These are phyloP conservation scores for Aureobasidium sp. DNA, from an alignment of 2,329 filamentous ascomycete genomes.

Conservation along the genomic window DNA sequence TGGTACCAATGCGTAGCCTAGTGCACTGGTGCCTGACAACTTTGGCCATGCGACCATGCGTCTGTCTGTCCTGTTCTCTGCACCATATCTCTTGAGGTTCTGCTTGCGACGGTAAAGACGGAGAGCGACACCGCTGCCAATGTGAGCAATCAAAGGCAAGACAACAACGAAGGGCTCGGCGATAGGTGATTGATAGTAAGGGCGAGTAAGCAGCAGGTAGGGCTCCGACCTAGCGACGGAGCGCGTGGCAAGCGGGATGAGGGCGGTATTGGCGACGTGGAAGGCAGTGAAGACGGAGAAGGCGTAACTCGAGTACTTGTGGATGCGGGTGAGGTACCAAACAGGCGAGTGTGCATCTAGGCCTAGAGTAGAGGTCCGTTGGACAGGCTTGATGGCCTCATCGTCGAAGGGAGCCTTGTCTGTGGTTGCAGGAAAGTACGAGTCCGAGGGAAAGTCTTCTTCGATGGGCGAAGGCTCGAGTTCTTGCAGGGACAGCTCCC, in stretches of 20 bases:
- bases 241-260: slow-evolving; percentile 68
- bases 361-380: slow-evolving; percentile 37
- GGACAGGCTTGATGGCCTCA: slow-evolving; percentile 21
- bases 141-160: slow-evolving; percentile 66
- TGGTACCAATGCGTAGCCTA: slow-evolving; percentile 64
- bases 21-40: slow-evolving; percentile 60
- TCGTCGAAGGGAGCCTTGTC: slow-evolving; percentile 21
- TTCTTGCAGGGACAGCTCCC: slow-evolving; percentile 50
- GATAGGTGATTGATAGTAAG: slow-evolving; percentile 80
- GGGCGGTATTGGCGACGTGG: slow-evolving; percentile 73
- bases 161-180: slow-evolving; percentile 74
- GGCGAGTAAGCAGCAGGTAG: slow-evolving; percentile 83
- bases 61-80: slow-evolving; percentile 51
- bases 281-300: slow-evolving; percentile 69
- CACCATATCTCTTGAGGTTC: slow-evolving; percentile 68
- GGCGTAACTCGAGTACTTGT: slow-evolving; percentile 84
- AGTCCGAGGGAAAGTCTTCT: slow-evolving; percentile 37
- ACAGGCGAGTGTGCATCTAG: slow-evolving; percentile 65
- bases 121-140: slow-evolving; percentile 68
- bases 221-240: slow-evolving; percentile 70
- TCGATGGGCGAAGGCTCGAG: slow-evolving; percentile 79
- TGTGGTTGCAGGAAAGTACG: slow-evolving; percentile 34
- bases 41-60: slow-evolving; percentile 57
- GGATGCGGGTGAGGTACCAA: slow-evolving; percentile 70
- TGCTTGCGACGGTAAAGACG: slow-evolving; percentile 68